These are phyloP conservation scores for Paraphaeosphaeria sporulosa DNA, from an alignment of 2,329 filamentous ascomycete species.

Conservation along the genomic window DNA sequence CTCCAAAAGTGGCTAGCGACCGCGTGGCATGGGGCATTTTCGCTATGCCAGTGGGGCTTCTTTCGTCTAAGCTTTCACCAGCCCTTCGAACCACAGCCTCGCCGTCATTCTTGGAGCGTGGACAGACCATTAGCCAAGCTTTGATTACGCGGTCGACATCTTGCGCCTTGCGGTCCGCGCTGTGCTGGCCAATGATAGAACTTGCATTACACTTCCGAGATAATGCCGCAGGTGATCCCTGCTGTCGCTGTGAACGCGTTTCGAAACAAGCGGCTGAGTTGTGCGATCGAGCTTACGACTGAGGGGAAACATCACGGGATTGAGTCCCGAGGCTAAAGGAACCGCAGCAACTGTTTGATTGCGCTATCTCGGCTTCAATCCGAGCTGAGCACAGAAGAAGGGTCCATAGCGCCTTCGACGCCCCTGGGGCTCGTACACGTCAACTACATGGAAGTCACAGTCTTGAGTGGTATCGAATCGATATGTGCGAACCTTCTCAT, in stretches of 20 bases:
- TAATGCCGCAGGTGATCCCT: neutral
- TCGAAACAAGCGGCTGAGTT: neutral
- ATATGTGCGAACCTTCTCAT: neutral
- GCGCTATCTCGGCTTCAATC: neutral
- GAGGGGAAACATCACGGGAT: neutral
- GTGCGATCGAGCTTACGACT: neutral
- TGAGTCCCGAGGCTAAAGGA: neutral
- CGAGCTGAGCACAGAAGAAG: neutral
- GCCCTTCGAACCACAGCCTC: neutral
- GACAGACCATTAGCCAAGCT: neutral
- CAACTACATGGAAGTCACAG: neutral
- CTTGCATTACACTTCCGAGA: too few relatives aligned
- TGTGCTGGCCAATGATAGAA: slow-evolving; percentile 3
- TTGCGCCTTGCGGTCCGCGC: neutral
- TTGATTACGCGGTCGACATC: neutral
- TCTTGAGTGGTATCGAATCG: neutral
- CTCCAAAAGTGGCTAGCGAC: neutral
- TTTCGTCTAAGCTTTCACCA: slow-evolving; percentile 2
- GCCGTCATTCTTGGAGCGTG: neutral
- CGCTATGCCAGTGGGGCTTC: slow-evolving; percentile 7
- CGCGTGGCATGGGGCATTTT: slow-evolving; percentile 10
- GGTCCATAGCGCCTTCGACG: neutral
- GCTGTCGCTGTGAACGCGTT: too few relatives aligned
- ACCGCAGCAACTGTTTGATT: neutral
- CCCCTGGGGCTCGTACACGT: neutral